phyloP scores from a whole-genome alignment of 2,329 filamentous ascomycete species.

The Trichoderma sp. region DNA sequence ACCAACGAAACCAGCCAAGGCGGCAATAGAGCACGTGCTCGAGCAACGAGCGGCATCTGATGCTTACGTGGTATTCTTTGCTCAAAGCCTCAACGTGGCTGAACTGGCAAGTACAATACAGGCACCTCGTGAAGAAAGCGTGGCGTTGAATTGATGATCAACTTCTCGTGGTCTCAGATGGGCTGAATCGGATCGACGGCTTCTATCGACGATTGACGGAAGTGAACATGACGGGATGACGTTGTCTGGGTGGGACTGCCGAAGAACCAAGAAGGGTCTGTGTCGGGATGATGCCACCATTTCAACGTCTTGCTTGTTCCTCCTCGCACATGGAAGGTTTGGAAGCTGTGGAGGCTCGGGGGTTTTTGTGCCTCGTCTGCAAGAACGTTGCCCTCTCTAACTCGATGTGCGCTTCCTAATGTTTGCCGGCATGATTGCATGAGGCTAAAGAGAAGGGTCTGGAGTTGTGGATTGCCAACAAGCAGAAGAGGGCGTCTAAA shows the following conservation, averaged over 20 bases:
- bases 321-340: not conserved
- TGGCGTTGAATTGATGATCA: not conserved
- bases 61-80: not conserved
- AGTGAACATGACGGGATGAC: not conserved
- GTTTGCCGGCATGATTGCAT: slow-evolving; percentile 9
- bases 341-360: slow-evolving; percentile 1
- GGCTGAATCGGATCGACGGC: not conserved
- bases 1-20: not conserved
- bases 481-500: not conserved
- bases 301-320: not conserved
- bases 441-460: not conserved
- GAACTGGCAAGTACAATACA: not conserved
- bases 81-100: slow-evolving; percentile 1
- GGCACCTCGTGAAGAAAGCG: not conserved
- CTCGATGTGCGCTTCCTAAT: not conserved
- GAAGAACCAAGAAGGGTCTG: not conserved
- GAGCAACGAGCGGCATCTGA: not conserved
- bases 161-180: not conserved
- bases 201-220: too few relatives aligned
- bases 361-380: not conserved
- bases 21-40: slow-evolving; percentile 27
- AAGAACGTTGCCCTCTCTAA: not conserved
- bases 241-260: not conserved
- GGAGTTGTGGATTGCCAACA: not conserved
- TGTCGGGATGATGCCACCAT: slow-evolving; percentile 15